Evolutionary conservation across 2,329 filamentous ascomycete species (phyloP).

Genomic region (Fusarium cyanostomum): DNA sequence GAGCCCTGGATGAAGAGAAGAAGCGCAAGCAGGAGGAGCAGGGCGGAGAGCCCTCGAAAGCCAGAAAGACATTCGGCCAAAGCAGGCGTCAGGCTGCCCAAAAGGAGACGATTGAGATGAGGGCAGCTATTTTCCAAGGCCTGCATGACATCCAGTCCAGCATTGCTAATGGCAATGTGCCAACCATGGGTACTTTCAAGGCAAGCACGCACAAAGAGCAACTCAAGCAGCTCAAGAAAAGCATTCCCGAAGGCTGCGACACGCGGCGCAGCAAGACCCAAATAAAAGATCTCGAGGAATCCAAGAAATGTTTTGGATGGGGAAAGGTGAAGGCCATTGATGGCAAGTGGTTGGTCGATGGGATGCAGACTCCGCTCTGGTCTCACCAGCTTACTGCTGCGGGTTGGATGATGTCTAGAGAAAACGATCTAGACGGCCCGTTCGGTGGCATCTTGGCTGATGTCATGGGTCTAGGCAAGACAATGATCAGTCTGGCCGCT

Average conservation of each 20-base stretch:
- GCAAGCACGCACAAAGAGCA: constrained; percentile 11
- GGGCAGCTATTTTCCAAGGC: background rate
- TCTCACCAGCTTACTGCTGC: constrained; percentile 61
- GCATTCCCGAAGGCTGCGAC: constrained; percentile 26
- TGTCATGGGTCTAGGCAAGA: constrained; percentile 73
- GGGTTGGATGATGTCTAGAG: constrained; percentile 64
- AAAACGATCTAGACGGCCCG: constrained; percentile 61
- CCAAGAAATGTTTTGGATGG: constrained; percentile 27
- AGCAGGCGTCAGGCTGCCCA: background rate
- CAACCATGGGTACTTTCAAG: background rate
- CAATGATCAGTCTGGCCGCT: constrained; percentile 79
- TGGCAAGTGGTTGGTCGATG: constrained; percentile 21
- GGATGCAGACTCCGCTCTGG: constrained; percentile 48
- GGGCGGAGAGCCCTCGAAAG: background rate
- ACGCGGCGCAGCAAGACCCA: constrained; percentile 23
- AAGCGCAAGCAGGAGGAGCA: constrained; percentile 3
- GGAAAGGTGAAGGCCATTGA: constrained; percentile 12
- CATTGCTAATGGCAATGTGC: background rate
- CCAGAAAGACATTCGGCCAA: background rate
- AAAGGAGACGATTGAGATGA: background rate
- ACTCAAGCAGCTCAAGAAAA: background rate
- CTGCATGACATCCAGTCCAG: background rate
- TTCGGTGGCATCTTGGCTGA: constrained; percentile 69
- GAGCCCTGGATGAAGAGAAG: background rate
- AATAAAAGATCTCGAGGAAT: constrained; percentile 21